A percentile compares a stretch with the other conserved stretches of the same genome.
Evolutionary conservation across 1,284 basidiomycete species (phyloP).

Genomic region (Microbotryum intermedium): DNA sequence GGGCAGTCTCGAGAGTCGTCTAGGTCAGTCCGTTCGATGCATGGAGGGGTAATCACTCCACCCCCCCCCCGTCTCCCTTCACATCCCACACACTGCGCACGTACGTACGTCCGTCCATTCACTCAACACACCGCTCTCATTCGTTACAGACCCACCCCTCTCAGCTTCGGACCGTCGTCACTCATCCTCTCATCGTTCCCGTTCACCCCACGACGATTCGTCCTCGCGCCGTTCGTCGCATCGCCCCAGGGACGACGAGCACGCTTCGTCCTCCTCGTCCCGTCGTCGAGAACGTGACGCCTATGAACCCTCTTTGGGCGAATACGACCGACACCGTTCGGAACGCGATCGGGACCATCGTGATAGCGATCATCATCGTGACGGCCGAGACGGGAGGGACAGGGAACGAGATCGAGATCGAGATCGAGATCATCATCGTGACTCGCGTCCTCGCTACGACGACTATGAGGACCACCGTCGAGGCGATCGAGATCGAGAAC

Average conservation of each 20-base stretch:
- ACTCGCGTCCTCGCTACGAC: constrained; percentile 13
- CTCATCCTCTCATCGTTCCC: not conserved
- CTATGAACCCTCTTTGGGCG: constrained; percentile 48
- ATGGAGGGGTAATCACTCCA: too few relatives aligned
- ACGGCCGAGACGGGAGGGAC: constrained; percentile 18
- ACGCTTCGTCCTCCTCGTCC: not conserved
- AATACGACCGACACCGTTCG: constrained; percentile 35
- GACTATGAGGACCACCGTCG: constrained; percentile 23
- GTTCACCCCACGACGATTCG: not conserved
- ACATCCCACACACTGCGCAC: too few relatives aligned
- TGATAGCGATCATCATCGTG: constrained; percentile 38
- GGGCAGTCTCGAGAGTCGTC: too few relatives aligned
- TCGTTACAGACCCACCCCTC: not conserved
- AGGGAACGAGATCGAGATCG: constrained; percentile 35
- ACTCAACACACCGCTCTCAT: not conserved
- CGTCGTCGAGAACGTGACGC: constrained; percentile 42
- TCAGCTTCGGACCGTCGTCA: constrained; percentile 5
- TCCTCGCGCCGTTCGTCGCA: constrained; percentile 1
- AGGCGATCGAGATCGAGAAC: not conserved
- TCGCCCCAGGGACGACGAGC: constrained; percentile 13
- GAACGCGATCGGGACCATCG: constrained; percentile 43
- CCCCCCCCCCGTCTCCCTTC: too few relatives aligned
- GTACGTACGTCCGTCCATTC: too few relatives aligned
- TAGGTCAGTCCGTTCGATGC: too few relatives aligned
- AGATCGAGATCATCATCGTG: constrained; percentile 14